phyloP scores from a whole-genome alignment of 2,329 filamentous ascomycete genomes.

The Fusarium oxysporum region DNA sequence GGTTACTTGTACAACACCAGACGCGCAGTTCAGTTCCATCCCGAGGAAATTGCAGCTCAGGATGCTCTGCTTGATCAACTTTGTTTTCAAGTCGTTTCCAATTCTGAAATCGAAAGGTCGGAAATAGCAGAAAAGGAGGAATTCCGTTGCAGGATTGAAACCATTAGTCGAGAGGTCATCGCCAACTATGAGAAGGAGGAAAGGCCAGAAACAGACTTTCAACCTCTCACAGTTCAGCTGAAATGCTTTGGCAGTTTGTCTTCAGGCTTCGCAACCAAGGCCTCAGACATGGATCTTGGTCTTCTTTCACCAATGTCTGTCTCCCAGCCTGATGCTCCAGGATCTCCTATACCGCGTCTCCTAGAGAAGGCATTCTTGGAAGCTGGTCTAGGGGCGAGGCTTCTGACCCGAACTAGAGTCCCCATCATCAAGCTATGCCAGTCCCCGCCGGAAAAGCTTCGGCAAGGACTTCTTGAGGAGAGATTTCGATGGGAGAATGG shows the following conservation, averaged over 20 bases:
- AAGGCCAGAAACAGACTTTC: constrained; percentile 59
- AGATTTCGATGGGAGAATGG: constrained; percentile 78
- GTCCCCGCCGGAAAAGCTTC: constrained; percentile 71
- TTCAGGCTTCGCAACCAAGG: constrained; percentile 86
- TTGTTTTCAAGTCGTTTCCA: constrained; percentile 58
- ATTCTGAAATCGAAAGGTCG: constrained; percentile 69
- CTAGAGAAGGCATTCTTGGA: constrained; percentile 81
- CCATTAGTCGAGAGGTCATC: constrained; percentile 71
- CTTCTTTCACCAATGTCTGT: constrained; percentile 74
- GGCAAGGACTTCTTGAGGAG: constrained; percentile 70
- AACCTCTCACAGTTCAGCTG: constrained; percentile 70
- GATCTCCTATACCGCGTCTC: constrained; percentile 75
- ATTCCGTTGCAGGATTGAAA: constrained; percentile 74
- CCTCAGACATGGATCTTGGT: constrained; percentile 92
- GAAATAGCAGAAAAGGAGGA: constrained; percentile 78
- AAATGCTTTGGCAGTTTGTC: constrained; percentile 85
- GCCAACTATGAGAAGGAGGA: constrained; percentile 60
- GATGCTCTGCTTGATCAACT: constrained; percentile 61
- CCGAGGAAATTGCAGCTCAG: constrained; percentile 63
- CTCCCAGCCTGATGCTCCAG: constrained; percentile 63
- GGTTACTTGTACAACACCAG: constrained; percentile 39
- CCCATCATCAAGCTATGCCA: constrained; percentile 91
- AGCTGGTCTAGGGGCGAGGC: constrained; percentile 77
- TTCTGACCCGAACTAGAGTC: constrained; percentile 82
- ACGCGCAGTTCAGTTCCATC: constrained; percentile 47